A percentile compares a stretch with the other conserved stretches of the same genome.
Conservation (phyloP, 495 filamentous ascomycete genomes). For the Hypoxylon crocopeplum region DNA sequence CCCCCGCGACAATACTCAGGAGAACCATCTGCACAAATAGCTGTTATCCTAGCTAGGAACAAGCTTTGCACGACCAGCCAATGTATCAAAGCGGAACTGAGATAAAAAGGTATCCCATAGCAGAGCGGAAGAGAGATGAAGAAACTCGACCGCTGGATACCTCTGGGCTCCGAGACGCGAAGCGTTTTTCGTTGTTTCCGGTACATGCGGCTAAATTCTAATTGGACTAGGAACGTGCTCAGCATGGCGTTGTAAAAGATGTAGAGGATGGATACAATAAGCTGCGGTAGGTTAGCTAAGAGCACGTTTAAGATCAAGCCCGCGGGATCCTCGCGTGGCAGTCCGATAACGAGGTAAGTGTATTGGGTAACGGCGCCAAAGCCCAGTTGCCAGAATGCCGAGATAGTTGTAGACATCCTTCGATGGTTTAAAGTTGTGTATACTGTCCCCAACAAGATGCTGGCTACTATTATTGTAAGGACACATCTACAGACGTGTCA, state of each 20-base stretch:
- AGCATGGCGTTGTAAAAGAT: constrained; percentile 14
- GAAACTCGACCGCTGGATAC: constrained; percentile 47
- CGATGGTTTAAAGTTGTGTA: background rate
- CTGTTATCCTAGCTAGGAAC: constrained; percentile 39
- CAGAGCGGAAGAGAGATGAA: constrained; percentile 50
- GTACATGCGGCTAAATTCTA: constrained; percentile 28
- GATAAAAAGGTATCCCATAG: constrained; percentile 46
- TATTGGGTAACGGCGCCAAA: constrained; percentile 39
- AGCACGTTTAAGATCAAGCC: constrained; percentile 30
- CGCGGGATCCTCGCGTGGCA: constrained; percentile 9
- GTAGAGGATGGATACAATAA: constrained; percentile 53
- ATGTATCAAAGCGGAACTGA: constrained; percentile 38
- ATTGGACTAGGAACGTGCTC: constrained; percentile 25
- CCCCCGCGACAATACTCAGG: too few relatives aligned
- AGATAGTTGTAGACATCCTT: constrained; percentile 16
- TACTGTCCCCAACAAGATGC: background rate
- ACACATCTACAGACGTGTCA: background rate
- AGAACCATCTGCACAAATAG: background rate
- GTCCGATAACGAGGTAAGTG: constrained; percentile 33
- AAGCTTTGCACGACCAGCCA: constrained; percentile 52
- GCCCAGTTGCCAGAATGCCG: constrained; percentile 30
- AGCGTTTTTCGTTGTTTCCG: constrained; percentile 42
- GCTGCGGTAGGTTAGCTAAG: constrained; percentile 53
- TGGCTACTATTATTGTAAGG: background rate
- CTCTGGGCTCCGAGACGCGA: constrained; percentile 45